Percentiles rank a stretch among this genome's conserved stretches.
These are phyloP conservation scores for Eucalyptus pauciflora DNA, from an alignment of 345 rosid genomes.

Conservation along the genomic window DNA sequence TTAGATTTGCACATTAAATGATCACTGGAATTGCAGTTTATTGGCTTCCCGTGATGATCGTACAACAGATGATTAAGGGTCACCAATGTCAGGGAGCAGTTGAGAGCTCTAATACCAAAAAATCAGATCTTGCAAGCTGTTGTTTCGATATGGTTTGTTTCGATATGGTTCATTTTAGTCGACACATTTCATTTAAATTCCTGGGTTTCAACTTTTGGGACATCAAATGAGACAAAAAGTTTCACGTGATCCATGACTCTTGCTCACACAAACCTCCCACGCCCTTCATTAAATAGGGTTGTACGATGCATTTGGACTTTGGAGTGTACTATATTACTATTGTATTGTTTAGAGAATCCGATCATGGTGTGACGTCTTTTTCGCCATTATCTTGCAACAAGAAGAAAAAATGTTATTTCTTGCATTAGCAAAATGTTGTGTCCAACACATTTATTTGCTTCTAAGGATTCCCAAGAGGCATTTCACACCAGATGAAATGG, in stretches of 20 bases:
- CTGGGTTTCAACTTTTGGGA: not conserved
- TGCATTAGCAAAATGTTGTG: not conserved
- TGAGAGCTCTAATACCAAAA: not conserved
- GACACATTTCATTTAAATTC: not conserved
- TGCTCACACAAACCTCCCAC: not conserved
- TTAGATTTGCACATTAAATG: not conserved
- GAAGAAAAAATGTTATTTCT: not conserved
- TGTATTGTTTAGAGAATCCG: not conserved
- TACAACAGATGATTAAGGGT: not conserved
- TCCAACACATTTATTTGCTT: not conserved
- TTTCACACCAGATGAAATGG: not conserved
- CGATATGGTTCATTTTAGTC: not conserved
- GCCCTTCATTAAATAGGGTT: not conserved
- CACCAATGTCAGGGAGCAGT: not conserved
- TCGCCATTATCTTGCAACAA: not conserved
- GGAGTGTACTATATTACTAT: not conserved
- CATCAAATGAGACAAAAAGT: not conserved
- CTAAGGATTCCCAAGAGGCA: not conserved
- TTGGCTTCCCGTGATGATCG: not conserved
- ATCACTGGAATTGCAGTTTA: not conserved
- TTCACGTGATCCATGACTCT: not conserved
- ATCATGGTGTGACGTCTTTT: not conserved
- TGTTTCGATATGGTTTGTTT: not conserved
- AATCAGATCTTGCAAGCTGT: not conserved
- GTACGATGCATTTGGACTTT: not conserved